phyloP scores from a whole-genome alignment of 805 yeast species.

The Barnettozyma vustinii region DNA sequence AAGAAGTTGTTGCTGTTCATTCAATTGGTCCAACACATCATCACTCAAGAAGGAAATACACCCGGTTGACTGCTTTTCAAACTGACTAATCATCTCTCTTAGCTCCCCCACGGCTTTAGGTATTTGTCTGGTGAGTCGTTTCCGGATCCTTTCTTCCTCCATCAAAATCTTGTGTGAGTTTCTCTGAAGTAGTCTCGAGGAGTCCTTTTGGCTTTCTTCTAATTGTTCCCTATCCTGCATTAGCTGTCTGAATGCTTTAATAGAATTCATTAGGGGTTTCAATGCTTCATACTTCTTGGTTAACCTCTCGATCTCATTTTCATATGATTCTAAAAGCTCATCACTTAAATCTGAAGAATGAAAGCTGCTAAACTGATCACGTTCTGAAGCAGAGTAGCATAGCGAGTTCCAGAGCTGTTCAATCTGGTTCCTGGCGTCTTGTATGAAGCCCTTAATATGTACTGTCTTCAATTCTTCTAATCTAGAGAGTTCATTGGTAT shows the following conservation, averaged over 20 bases:
- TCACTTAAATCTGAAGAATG: conserved; percentile 48
- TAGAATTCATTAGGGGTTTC: conserved; percentile 50
- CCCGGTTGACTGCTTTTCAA: conserved; percentile 30
- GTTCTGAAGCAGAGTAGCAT: conserved; percentile 50
- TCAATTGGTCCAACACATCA: conserved; percentile 26
- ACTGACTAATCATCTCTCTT: conserved; percentile 40
- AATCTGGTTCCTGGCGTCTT: conserved; percentile 55
- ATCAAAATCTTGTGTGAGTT: conserved; percentile 74
- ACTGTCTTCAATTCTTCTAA: conserved; percentile 56
- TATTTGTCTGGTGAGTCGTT: conserved; percentile 56
- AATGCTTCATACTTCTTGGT: conserved; percentile 44
- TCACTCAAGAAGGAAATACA: conserved; percentile 19
- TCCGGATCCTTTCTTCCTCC: conserved; percentile 74
- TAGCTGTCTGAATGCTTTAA: conserved; percentile 50
- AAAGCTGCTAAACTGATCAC: conserved; percentile 38
- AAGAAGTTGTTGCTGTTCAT: conserved; percentile 21
- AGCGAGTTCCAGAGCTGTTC: conserved; percentile 56
- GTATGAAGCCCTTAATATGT: conserved; percentile 62
- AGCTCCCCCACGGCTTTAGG: conserved; percentile 59
- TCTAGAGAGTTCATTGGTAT: conserved; percentile 50
- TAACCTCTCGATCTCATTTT: conserved; percentile 50
- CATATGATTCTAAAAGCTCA: conserved; percentile 54
- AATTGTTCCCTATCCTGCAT: conserved; percentile 56
- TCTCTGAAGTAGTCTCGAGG: conserved; percentile 69
- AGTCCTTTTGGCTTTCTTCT: conserved; percentile 67